These are phyloP conservation scores for Apiospora malaysiana DNA, from an alignment of 2,329 filamentous ascomycete genomes.

Conservation along the genomic window DNA sequence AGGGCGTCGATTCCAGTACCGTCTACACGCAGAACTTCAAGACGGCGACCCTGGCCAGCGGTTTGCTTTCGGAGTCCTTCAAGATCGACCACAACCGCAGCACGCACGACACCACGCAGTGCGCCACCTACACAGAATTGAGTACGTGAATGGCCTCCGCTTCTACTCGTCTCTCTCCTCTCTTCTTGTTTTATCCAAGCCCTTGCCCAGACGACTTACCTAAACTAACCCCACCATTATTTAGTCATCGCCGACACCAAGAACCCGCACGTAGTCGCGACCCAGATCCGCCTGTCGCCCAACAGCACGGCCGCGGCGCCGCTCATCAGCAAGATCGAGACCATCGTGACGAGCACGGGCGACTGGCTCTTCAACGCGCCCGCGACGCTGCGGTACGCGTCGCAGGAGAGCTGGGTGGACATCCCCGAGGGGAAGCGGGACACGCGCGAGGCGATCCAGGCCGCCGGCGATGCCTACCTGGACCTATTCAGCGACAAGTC, in stretches of 20 bases:
- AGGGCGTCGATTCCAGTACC: slow-evolving; percentile 25
- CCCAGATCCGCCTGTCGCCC: slow-evolving; percentile 39
- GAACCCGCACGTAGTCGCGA: slow-evolving; percentile 46
- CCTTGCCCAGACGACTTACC: background rate
- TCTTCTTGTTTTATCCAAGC: background rate
- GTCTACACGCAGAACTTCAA: slow-evolving; percentile 44
- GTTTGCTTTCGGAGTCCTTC: slow-evolving; percentile 41
- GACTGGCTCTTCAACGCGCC: slow-evolving; percentile 48
- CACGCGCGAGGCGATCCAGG: slow-evolving; percentile 42
- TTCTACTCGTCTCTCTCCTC: background rate
- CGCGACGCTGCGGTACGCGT: slow-evolving; percentile 42
- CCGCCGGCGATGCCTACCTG: slow-evolving; percentile 44
- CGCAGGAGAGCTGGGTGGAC: slow-evolving; percentile 42
- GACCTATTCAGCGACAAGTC: slow-evolving; percentile 45
- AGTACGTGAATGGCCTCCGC: slow-evolving; percentile 10
- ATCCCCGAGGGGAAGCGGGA: slow-evolving; percentile 41
- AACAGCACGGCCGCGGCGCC: slow-evolving; percentile 25
- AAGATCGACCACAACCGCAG: slow-evolving; percentile 44
- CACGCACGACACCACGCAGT: slow-evolving; percentile 44
- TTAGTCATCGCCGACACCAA: slow-evolving; percentile 37
- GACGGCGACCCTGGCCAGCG: slow-evolving; percentile 35
- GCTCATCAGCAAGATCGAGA: slow-evolving; percentile 34
- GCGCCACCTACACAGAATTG: slow-evolving; percentile 46
- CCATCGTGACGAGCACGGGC: slow-evolving; percentile 42
- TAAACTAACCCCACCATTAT: background rate